phyloP scores from a whole-genome alignment of 148 eudicot species.

The Heliosperma pusillum region DNA sequence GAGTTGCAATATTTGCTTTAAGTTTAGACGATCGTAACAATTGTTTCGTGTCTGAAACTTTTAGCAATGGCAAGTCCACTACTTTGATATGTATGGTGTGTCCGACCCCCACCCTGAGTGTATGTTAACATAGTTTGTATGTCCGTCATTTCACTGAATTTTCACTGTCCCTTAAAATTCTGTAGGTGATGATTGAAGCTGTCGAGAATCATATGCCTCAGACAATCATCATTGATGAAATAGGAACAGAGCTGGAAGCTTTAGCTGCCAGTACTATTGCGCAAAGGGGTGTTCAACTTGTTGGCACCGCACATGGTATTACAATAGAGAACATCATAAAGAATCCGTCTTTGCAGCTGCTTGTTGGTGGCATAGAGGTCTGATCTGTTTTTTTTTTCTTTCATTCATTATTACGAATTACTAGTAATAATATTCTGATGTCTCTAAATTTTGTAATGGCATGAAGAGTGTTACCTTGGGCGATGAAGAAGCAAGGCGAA shows the following conservation, averaged over 20 bases:
- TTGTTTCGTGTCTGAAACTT: too few relatives aligned
- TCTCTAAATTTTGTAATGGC: slow-evolving; percentile 7
- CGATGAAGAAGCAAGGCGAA: slow-evolving; percentile 95
- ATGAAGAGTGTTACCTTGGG: slow-evolving; percentile 91
- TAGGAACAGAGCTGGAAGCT: slow-evolving; percentile 96
- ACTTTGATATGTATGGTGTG: too few relatives aligned
- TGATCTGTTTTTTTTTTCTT: not conserved
- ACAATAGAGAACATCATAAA: slow-evolving; percentile 88
- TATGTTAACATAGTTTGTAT: not conserved
- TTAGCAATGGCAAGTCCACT: too few relatives aligned
- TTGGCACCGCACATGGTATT: slow-evolving; percentile 95
- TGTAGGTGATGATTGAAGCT: slow-evolving; percentile 96
- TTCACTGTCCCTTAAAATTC: slow-evolving; percentile 12
- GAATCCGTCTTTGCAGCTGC: slow-evolving; percentile 87
- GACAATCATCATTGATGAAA: slow-evolving; percentile 94
- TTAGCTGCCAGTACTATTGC: slow-evolving; percentile 97
- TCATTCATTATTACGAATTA: not conserved
- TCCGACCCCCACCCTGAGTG: not conserved
- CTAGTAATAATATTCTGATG: slow-evolving; percentile 3
- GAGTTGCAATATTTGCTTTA: slow-evolving; percentile 29
- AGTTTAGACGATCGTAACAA: not conserved
- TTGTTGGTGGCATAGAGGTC: slow-evolving; percentile 98
- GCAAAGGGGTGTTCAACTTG: slow-evolving; percentile 99
- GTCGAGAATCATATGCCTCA: slow-evolving; percentile 98
- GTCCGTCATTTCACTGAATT: not conserved